These are phyloP conservation scores for Stagonosporopsis vannaccii DNA, from an alignment of 2,329 filamentous ascomycete genomes.

Conservation along the genomic window DNA sequence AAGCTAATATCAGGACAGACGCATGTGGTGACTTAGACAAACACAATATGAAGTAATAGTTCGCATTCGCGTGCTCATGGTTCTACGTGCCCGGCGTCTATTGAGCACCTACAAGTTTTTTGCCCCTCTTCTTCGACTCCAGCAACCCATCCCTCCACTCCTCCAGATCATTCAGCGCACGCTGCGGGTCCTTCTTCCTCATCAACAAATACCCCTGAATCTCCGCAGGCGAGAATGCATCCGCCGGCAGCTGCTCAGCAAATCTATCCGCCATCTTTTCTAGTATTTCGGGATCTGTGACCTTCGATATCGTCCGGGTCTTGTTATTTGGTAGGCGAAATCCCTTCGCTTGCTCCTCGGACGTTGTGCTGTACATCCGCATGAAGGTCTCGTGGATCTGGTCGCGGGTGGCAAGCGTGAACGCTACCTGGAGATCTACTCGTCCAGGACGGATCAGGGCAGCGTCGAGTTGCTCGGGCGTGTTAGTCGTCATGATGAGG, in stretches of 20 bases:
- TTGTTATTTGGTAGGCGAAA: background rate
- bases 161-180: constrained; percentile 54
- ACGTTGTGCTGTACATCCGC: constrained; percentile 45
- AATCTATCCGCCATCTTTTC: constrained; percentile 54
- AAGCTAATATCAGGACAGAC: too few species aligned
- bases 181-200: constrained; percentile 58
- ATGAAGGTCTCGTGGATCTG: constrained; percentile 55
- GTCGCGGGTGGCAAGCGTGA: constrained; percentile 56
- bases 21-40: background rate
- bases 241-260: constrained; percentile 54
- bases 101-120: constrained; percentile 8
- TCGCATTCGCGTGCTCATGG: background rate
- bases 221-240: constrained; percentile 60
- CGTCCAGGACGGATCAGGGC: constrained; percentile 77
- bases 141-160: constrained; percentile 47
- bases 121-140: constrained; percentile 10
- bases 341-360: background rate
- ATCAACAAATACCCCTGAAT: constrained; percentile 61
- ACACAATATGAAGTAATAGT: background rate
- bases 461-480: constrained; percentile 74
- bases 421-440: constrained; percentile 72
- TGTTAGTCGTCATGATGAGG: constrained; percentile 84
- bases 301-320: background rate
- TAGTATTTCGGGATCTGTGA: background rate
- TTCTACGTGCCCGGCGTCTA: background rate